Base-by-base conservation (phyloP, 2,329 filamentous ascomycete genomes). In the Aspergillaceae sp. region DNA sequence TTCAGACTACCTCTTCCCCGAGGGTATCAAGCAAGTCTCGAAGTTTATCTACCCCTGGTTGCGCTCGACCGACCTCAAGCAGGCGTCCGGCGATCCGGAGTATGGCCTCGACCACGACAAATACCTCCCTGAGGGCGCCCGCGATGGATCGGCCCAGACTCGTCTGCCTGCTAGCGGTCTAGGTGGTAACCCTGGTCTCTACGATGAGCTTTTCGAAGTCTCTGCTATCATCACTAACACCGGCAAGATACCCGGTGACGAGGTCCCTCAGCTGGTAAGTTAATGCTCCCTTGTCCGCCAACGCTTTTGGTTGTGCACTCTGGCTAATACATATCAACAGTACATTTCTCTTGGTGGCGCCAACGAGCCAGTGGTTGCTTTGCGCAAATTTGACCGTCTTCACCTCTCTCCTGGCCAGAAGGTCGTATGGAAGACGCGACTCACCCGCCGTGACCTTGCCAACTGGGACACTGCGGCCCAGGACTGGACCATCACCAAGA, bases 391-490 rank as follows among this genome's bases (percentile, higher is more conserved):
- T 59, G 86, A 94, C 48, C 80, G 87, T 41, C 66, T 95, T 48
- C 75, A 74, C 42, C 82, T 96, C 51, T 73, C 77, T 3, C 77
- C 87, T 0, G 87, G 87, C n/a, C 65, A 80, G 65, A 80, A 76
- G 43, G 74, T 71, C 3, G 78, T 74, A 2, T 94, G 92, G 72
- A 74, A 66, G 1, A 82, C 79, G 0, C 76, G 82, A 10, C 67
- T 96, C 46, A 89, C 82, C 4, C 78, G 90, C 35, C 81, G 88
- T 47, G 91, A 96, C 60, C 56, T 96, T 46, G 88, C 84, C 63
- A 92, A 89, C 71, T 96, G 91, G 90, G 87, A 95, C 55, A 72
- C 78, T 1, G 74, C 61, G 1, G 64, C 70, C n/a, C 90, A 96
- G 74, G 83, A 96, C 72, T 97, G 91, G 90, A 78, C 88, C 40